These are phyloP conservation scores for Auriscalpium microsporum DNA, from an alignment of 768 basidiomycete species.

Conservation along the genomic window DNA sequence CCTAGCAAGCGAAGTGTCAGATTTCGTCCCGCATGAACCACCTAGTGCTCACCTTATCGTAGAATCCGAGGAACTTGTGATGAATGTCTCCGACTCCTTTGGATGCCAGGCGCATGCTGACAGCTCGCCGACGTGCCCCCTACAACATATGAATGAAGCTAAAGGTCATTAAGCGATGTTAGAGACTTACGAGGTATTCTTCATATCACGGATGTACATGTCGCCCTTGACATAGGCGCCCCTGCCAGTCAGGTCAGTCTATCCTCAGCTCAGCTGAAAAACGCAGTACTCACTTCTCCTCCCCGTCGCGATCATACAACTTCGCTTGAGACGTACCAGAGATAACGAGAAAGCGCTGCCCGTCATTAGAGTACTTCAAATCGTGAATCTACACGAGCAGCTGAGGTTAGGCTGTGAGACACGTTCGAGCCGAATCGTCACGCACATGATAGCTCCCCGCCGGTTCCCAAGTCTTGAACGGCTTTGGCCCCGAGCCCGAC, in stretches of 20 bases:
- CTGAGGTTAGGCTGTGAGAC: too few relatives aligned
- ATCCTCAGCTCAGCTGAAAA: slow-evolving; percentile 21
- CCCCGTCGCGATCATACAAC: slow-evolving; percentile 86
- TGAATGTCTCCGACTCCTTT: slow-evolving; percentile 71
- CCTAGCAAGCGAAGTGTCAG: slow-evolving; percentile 31
- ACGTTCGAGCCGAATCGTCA: neutral
- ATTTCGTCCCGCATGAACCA: too few relatives aligned
- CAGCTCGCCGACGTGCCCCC: slow-evolving; percentile 91
- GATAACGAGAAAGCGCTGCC: slow-evolving; percentile 78
- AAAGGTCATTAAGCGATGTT: neutral
- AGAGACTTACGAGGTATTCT: slow-evolving; percentile 79
- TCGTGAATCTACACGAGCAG: slow-evolving; percentile 65
- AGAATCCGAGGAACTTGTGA: slow-evolving; percentile 92
- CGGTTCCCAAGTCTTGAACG: slow-evolving; percentile 96
- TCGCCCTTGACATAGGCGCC: slow-evolving; percentile 88
- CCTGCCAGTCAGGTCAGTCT: slow-evolving; percentile 49
- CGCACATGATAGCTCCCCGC: slow-evolving; percentile 85
- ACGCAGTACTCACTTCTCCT: slow-evolving; percentile 65
- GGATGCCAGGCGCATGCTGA: slow-evolving; percentile 93
- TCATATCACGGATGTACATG: slow-evolving; percentile 97
- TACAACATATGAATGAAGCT: slow-evolving; percentile 21
- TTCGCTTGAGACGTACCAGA: slow-evolving; percentile 84
- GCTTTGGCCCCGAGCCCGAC: slow-evolving; percentile 71
- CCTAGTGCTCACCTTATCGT: slow-evolving; percentile 65
- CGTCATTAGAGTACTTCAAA: slow-evolving; percentile 81